Evolutionary conservation across 805 yeast species (phyloP), one percentile per base, ranked within the genome.

Genomic region (Torulaspora maleeae): DNA sequence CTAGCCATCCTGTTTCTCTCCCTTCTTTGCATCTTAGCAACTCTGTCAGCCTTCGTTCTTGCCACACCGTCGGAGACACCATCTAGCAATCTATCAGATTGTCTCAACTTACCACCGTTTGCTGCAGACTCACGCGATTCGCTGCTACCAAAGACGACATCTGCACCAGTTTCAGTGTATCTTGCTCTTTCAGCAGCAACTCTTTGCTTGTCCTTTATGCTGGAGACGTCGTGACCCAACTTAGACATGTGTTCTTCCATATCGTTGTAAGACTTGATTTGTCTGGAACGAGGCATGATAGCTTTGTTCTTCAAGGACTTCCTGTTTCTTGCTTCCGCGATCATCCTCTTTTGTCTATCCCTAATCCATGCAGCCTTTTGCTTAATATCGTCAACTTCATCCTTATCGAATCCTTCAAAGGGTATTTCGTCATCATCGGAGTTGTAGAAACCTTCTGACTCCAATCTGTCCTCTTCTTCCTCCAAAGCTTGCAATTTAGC

Each of bases 351-450:
- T 74, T 90, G 97, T 67, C 88, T 90, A 66, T 88, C 81, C 71
- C 99, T 83, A 59, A 93, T 89, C 98, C 98, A 93, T 45, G 69
- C 74, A 24, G 99, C 99, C 72, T 93, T 93, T 53, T 82, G 89
- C 55, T 76, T 78, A 42, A 93, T 75, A 45, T 77, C 82, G 33
- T 72, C 71, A 43, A 81, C 83, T 55, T 82, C 89, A 47, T 81
- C 86, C 53, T 75, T 83, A 41, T 76, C 71, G 43, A 77, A 81
- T 43, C 79, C 78, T 59, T 88, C 96, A 36, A 86, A 82, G 58
- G 86, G 90, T 60, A 61, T 61, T 55, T 78, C 86, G 38, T 79
- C 85, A 41, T 77, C 76, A 61, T 90, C 96, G 27, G 95, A 83
- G 57, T 88, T 95, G 68, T 93, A 93, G 74, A 93, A 93, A 25